phyloP scores from a whole-genome alignment of 352 stramenopile genomes.

The Globisporangium acanthophoron region DNA sequence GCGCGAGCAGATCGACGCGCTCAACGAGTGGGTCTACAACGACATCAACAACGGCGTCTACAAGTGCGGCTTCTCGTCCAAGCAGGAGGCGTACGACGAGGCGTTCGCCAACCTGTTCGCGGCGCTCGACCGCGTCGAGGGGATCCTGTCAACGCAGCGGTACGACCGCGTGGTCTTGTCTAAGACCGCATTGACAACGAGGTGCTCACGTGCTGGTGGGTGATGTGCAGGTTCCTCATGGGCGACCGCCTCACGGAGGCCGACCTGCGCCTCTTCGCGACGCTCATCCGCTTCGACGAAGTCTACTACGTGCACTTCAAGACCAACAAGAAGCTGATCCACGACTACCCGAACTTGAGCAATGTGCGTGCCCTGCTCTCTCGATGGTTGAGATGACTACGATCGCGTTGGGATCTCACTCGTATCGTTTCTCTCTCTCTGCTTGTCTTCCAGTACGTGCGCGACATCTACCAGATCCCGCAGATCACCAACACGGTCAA shows the following conservation, averaged over 20 bases:
- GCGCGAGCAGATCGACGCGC: slow-evolving; percentile 79
- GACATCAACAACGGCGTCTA: slow-evolving; percentile 92
- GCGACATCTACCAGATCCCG: slow-evolving; percentile 92
- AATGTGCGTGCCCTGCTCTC: slow-evolving; percentile 35
- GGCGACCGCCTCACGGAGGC: slow-evolving; percentile 72
- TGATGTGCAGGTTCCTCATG: slow-evolving; percentile 33
- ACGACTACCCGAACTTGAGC: slow-evolving; percentile 84
- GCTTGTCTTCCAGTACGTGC: slow-evolving; percentile 41
- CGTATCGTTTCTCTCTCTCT: slow-evolving; percentile 1
- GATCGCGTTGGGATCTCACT: background rate
- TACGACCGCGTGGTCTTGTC: slow-evolving; percentile 14
- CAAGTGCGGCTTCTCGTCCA: slow-evolving; percentile 88
- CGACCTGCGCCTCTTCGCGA: slow-evolving; percentile 78
- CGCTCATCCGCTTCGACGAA: slow-evolving; percentile 78
- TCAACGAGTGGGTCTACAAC: slow-evolving; percentile 91
- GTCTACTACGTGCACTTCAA: slow-evolving; percentile 87
- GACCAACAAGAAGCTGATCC: slow-evolving; percentile 85
- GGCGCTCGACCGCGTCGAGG: slow-evolving; percentile 66
- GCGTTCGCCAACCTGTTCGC: slow-evolving; percentile 65
- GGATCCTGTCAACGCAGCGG: slow-evolving; percentile 54
- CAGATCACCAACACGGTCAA: slow-evolving; percentile 85
- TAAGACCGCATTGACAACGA: background rate
- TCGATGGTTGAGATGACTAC: background rate
- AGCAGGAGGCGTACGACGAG: slow-evolving; percentile 87
- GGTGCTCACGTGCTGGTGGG: background rate